Base-by-base conservation (phyloP, 371 early-diverging fungal species). In the Rhizopus stolonifer region DNA sequence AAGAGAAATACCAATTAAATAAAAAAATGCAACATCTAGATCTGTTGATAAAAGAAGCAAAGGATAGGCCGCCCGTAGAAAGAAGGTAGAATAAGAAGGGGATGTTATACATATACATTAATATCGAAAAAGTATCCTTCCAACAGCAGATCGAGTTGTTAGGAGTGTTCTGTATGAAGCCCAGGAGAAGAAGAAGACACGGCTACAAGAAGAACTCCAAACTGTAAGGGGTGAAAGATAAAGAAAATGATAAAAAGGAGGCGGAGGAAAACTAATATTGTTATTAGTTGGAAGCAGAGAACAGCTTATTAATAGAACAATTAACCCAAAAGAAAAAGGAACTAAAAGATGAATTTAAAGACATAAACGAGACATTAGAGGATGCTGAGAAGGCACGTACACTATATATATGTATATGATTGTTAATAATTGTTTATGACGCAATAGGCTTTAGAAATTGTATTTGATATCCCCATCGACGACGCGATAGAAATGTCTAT, bases 341-440 rank as follows among this genome's bases (percentile, higher is more conserved):
- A 17, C 15, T 38, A 10, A 9, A 4, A 38, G 38, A 21, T 22
- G 24, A 49, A 24, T n/a, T 15, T 24, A 17, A 38, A 36, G 11
- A 9, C 14, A 49, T 49, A 6, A 10, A 38, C 0, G 18, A 15
- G 0, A 4, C 15, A 25, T 2, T 38, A 3, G 10, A 49, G 10
- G 50, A 49, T 18, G n/a, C 38, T 25, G 19, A 38, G 11, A 23
- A 38, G 25, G 50, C 32, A 49, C 31, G 31, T 29, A 10, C 10
- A 29, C 4, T 29, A 29, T 29, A 10, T 29, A 7, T 29, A 4
- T 29, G 31, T 29, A 29, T 29, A 29, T 29, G 4, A 10, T 29
- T 29, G 10, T 29, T 29, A 29, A 29, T 29, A 15, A 14, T 14
- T 49, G 4, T 24, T 49, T 23, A 22, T 34, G n/a, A n/a, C n/a